Evolutionary conservation across 163 green algal species (phyloP).

Genomic region (Prototheca wickerhamii): DNA sequence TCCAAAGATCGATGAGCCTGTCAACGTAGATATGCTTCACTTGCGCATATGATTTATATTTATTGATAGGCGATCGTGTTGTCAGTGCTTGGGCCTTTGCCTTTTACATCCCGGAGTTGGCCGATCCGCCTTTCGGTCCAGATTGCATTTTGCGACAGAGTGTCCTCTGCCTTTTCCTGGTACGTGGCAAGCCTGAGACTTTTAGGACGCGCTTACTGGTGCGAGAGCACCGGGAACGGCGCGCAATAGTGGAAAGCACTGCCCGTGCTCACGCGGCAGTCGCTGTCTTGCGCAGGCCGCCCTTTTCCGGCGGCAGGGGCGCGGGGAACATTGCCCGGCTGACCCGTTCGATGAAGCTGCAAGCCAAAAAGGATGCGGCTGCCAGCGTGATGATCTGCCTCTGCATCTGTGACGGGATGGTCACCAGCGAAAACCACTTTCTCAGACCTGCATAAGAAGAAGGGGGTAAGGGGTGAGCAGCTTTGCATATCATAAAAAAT

Average conservation of each 20-base stretch:
- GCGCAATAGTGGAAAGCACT: neutral
- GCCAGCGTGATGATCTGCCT: constrained; percentile 10
- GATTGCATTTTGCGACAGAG: too few species aligned
- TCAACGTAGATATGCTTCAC: too few species aligned
- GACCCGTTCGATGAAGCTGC: constrained; percentile 13
- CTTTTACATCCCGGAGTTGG: too few species aligned
- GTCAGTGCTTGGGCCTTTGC: too few species aligned
- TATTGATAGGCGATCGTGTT: too few species aligned
- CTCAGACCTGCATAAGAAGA: constrained; percentile 15
- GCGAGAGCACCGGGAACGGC: neutral
- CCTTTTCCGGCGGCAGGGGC: constrained; percentile 46
- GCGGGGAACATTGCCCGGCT: constrained; percentile 35
- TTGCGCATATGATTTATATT: too few species aligned
- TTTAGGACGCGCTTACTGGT: too few species aligned
- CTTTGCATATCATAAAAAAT: neutral
- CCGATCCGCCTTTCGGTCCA: too few species aligned
- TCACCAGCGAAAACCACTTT: constrained; percentile 42
- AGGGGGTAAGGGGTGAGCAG: neutral
- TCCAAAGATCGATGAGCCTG: too few species aligned
- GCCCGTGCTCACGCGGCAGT: neutral
- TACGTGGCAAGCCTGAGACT: too few species aligned
- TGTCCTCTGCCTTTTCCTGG: too few species aligned
- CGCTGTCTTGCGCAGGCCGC: constrained; percentile 7
- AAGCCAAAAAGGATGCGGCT: neutral
- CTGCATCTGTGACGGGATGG: constrained; percentile 14